A percentile compares a stretch with the other conserved stretches of the same genome.
These are phyloP conservation scores for Eimeria tenella DNA, from an alignment of 169 alveolate species.

Conservation along the genomic window DNA sequence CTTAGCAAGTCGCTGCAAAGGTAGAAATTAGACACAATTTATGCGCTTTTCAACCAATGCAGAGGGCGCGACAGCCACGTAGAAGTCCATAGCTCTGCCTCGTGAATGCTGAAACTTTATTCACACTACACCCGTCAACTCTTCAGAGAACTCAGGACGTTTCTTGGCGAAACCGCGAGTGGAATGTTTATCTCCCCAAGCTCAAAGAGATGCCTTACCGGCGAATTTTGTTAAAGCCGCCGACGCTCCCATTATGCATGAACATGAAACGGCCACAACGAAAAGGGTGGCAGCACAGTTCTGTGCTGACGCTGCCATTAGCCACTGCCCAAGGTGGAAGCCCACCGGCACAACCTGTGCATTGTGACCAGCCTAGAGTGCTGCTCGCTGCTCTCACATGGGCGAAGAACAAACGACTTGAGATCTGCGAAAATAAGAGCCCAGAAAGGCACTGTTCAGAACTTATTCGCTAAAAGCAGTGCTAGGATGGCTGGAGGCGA, in stretches of 20 bases:
- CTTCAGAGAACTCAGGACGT: no score
- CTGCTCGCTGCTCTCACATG: constrained; percentile 80
- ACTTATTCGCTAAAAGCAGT: no score
- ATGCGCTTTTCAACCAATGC: neutral
- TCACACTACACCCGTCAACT: neutral
- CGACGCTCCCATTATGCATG: constrained; percentile 79
- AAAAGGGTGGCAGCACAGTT: constrained; percentile 80
- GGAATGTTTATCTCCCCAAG: neutral
- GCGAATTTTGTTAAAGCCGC: constrained; percentile 68
- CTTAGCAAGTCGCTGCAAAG: constrained; percentile 68
- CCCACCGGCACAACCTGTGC: constrained; percentile 45
- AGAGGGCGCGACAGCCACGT: neutral
- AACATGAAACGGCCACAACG: constrained; percentile 78
- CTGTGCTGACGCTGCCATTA: constrained; percentile 77
- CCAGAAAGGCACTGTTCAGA: no score
- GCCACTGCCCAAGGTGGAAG: constrained; percentile 72
- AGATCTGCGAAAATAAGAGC: constrained; percentile 32
- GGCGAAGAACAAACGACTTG: constrained; percentile 77
- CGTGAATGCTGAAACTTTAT: neutral
- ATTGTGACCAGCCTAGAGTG: constrained; percentile 35
- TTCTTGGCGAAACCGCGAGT: no score
- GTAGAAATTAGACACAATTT: neutral
- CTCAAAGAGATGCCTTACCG: constrained; percentile 40
- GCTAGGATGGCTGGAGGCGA: no score
- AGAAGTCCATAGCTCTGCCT: neutral